A percentile compares a stretch with the other conserved stretches of the same genome.
Conservation (phyloP, 1,284 basidiomycete genomes). For the Fomitopsis palustris region DNA sequence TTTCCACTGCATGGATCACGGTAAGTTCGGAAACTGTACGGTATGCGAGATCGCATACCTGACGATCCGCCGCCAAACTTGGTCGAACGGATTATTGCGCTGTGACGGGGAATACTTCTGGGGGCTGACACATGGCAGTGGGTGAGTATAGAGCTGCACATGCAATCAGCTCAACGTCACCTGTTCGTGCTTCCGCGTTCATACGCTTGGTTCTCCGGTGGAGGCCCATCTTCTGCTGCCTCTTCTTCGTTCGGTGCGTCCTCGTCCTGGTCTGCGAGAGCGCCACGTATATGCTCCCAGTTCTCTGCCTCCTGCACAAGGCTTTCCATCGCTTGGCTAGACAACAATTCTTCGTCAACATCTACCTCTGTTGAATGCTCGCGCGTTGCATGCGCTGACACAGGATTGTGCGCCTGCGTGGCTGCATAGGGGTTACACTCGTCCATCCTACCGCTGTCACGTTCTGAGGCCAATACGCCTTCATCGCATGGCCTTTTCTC, state of each 20-base stretch:
- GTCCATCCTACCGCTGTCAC: background rate
- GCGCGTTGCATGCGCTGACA: slow-evolving; percentile 13
- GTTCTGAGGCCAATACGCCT: background rate
- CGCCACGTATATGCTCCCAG: slow-evolving; percentile 26
- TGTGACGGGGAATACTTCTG: slow-evolving; percentile 9
- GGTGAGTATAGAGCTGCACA: background rate
- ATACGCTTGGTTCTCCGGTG: slow-evolving; percentile 12
- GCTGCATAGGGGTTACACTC: slow-evolving; percentile 29
- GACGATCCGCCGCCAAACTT: slow-evolving; percentile 20
- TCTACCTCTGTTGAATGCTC: slow-evolving; percentile 32
- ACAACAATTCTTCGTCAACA: slow-evolving; percentile 51
- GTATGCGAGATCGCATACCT: background rate
- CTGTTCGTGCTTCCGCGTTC: slow-evolving; percentile 1
- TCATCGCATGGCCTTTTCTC: background rate
- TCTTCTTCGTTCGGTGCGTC: slow-evolving; percentile 27
- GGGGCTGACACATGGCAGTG: background rate
- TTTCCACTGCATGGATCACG: slow-evolving; percentile 1
- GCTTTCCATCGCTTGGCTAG: slow-evolving; percentile 46
- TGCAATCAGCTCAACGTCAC: background rate
- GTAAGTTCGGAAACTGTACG: background rate
- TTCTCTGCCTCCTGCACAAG: slow-evolving; percentile 38
- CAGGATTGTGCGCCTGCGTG: background rate
- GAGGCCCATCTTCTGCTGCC: slow-evolving; percentile 27
- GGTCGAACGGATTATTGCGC: slow-evolving; percentile 17
- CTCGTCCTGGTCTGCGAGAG: slow-evolving; percentile 26